Base-by-base conservation (phyloP, 2,329 filamentous ascomycete species). In the Rutstroemia sp. region DNA sequence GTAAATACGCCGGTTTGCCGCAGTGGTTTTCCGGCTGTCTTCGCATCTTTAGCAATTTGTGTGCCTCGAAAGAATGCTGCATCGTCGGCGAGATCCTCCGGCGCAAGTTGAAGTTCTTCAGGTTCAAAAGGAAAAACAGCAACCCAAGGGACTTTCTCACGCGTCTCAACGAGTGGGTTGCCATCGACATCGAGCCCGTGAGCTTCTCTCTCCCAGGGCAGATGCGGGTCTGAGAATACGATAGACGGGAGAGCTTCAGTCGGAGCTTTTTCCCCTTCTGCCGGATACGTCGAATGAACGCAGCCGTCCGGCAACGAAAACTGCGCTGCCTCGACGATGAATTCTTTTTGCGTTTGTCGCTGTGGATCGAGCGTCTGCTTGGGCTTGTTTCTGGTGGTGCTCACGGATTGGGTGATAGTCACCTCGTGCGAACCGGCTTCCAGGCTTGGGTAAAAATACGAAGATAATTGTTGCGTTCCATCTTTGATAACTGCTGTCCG, bases 181-280 rank as follows among this genome's bases (percentile, higher is more conserved):
- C 18, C 37, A 8, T 12, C 4, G 7, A 72, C 67, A 0, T 9
- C 19, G n/a, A n/a, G n/a, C n/a, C n/a, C n/a, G n/a, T n/a, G n/a
- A 57, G 46, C 51, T 68, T 71, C 19, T 46, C 73, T 58, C 59
- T 74, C 72, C 76, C 76, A 78, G 0, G 75, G 75, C 1, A 77
- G 58, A 54, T 71, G 67, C 0, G 74, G 71, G 57, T 77, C 73
- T 1, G 61, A 73, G 19, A 78, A 65, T 4, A 78, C 72, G 0
- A 78, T 60, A 60, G 78, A 75, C 1, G 76, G 76, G 3, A 78
- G 60, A 1, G 72, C 69, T 0, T 63, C 38, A 4, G 54, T 56
- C 1, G 66, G 57, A n/a, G 71, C 75, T 0, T 58, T 42, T 50
- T 75, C 67, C 0, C 74, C 75, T 0, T 63, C 49, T 0, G 73